Percentiles rank a stretch among this genome's conserved stretches.
These are phyloP conservation scores for Crucihimalaya himalaica DNA, from an alignment of 345 rosid species.

Conservation along the genomic window DNA sequence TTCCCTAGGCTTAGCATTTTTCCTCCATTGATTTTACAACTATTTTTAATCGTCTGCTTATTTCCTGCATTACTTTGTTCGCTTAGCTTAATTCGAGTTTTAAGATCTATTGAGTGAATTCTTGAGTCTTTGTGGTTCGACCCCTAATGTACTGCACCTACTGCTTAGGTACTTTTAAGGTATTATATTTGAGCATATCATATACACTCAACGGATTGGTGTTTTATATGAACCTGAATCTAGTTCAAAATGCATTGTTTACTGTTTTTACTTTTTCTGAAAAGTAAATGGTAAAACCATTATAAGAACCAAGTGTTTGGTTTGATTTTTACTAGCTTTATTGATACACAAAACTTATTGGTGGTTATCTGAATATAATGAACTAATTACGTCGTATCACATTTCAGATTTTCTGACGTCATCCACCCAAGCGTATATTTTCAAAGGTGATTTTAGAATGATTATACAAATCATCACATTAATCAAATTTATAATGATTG, in stretches of 20 bases:
- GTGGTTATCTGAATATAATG: neutral
- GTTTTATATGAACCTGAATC: too few species aligned
- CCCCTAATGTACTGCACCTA: too few species aligned
- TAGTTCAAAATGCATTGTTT: neutral
- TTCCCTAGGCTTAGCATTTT: too few species aligned
- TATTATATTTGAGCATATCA: too few species aligned
- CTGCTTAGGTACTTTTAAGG: too few species aligned
- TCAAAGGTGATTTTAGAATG: conserved; percentile 10
- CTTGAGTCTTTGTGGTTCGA: too few species aligned
- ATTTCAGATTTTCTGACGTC: conserved; percentile 6
- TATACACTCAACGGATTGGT: too few species aligned
- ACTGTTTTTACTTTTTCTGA: neutral
- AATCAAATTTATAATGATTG: conserved; percentile 18
- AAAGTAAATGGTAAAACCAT: neutral
- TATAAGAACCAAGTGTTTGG: neutral
- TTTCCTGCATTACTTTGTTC: too few species aligned
- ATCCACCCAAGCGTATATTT: neutral
- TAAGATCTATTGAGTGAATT: too few species aligned
- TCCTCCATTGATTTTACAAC: too few species aligned
- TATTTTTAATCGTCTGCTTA: too few species aligned
- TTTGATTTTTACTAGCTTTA: neutral
- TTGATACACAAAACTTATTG: neutral
- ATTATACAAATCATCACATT: conserved; percentile 16
- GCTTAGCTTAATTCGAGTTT: too few species aligned
- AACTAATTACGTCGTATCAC: neutral